Base-by-base conservation (phyloP, 225 moss, liverwort and hornwort genomes). In the Sphagnum tenellum region DNA sequence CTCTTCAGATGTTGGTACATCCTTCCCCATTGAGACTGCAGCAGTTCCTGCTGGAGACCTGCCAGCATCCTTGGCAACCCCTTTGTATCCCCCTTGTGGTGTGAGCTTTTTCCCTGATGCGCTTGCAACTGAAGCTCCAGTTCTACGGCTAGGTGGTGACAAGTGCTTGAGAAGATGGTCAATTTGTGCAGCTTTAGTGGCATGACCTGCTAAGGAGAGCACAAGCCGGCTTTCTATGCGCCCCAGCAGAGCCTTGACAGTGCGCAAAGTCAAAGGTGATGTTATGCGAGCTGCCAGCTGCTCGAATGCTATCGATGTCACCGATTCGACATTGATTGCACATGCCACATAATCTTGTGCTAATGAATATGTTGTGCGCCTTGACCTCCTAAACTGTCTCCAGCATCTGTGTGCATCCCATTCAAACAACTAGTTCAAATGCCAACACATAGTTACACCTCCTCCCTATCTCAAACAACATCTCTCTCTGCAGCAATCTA, bases 301-400 rank as follows among this genome's bases (percentile, higher is more conserved):
- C 76, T 93, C 98, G 45, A 98, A 98, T 7, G 89, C 85, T 5
- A 98, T 71, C 0, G 90, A 82, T 44, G 80, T 79, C 12, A 89
- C 87, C 51, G 87, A 79, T 44, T 84, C 89, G 53, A 80, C 87
- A 62, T 84, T 89, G 66, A 98, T 84, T 14, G 78, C 93, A 64
- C 98, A 98, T 46, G 87, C 81, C 51, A 89, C 81, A 69, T 89
- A 98, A 46, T 90, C 86, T 50, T 90, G 81, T 49, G 93, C 84
- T 48, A 98, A 66, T 47, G 93, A 85, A 68, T 87, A 82, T 3
- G 98, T 98, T 5, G 98, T 90, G 46, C 89, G 73, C 65, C 90
- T 86, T 8, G 90, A 93, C 56, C 93, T 85, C 13, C 98, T 85
- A 49, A 98, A 98, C 79, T 90, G 98, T 74, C 98, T 89, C 98